Percentiles rank a stretch among this genome's conserved stretches.
Conservation (phyloP, 768 basidiomycete genomes). For the Leucocoprinus birnbaumii region DNA sequence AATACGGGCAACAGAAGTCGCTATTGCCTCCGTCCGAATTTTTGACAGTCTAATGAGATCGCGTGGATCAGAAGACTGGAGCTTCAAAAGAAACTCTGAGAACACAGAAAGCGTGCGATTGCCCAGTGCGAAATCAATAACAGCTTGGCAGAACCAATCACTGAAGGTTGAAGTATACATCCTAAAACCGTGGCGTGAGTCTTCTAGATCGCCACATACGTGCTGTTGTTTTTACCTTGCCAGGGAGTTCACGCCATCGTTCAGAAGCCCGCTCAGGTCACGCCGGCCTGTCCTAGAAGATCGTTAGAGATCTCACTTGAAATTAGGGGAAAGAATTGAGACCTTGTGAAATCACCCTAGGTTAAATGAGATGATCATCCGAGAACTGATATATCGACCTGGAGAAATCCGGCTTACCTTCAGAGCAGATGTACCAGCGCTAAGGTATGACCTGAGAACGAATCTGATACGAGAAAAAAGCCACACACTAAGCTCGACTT, state of each 20-base stretch:
- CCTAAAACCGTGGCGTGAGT: conserved; percentile 30
- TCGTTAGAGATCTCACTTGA: conserved; percentile 4
- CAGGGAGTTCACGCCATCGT: conserved; percentile 94
- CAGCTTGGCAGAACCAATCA: conserved; percentile 97
- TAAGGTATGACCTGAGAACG: conserved; percentile 24
- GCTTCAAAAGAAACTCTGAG: conserved; percentile 86
- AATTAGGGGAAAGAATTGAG: neutral
- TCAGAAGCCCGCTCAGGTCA: conserved; percentile 86
- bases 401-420: conserved; percentile 53
- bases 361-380: neutral
- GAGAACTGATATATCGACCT: conserved; percentile 8
- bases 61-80: conserved; percentile 89
- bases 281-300: conserved; percentile 85
- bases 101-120: conserved; percentile 86
- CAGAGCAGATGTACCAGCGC: conserved; percentile 93
- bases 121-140: conserved; percentile 90
- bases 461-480: neutral
- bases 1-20: conserved; percentile 79
- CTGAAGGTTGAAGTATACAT: conserved; percentile 88
- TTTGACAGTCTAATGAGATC: conserved; percentile 86
- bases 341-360: conserved; percentile 89
- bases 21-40: conserved; percentile 90
- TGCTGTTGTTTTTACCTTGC: conserved; percentile 48
- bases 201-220: neutral
- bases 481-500: conserved; percentile 77